Evolutionary conservation across 306 rosid species (phyloP), one percentile per base, ranked within the genome.

Genomic region (Purshia tridentata): DNA sequence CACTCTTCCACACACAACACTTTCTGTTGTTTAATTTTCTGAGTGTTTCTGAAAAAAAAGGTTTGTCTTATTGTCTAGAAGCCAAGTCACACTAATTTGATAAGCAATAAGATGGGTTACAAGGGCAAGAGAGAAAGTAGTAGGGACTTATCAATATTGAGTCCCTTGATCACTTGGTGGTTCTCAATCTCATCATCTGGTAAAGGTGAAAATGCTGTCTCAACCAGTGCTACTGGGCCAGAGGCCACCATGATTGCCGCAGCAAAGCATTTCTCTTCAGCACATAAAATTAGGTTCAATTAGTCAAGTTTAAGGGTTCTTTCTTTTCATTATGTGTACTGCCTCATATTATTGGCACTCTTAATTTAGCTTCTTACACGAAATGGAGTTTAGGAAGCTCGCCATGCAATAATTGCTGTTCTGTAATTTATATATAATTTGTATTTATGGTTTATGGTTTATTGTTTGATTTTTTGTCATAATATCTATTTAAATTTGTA

Each of bases 191-290:
- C 39, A 22, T 56, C 8, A 18, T 9, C 40, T 23, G 55, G 47
- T 11, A 23, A 44, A 53, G 55, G 44, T 23, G 77, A 70, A 39
- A 63, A 75, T 15, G 75, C 47, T 23, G 77, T 48, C 8, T 39
- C 70, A 15, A 64, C 75, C 53, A 47, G 60, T 5, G 18, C 54
- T 5, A 39, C 54, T 47, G 82, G 81, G 3, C 51, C 84, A 6
- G 80, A 74, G 59, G 78, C 88, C 46, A 16, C 83, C 84, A 79
- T 83, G 77, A 67, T 83, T n/a, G 74, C 86, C 18, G 88, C 82
- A 0, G 77, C 73, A 12, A 88, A 72, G 79, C 85, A 88, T 78
- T 88, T 88, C 75, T 85, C 86, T 70, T 49, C 81, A n/a, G 72
- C 82, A 69, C 83, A 77, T 65, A 83, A 77, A 72, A 81, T 82